Evolutionary conservation across 1,284 basidiomycete species (phyloP).

Genomic region (Trametes pubescens): DNA sequence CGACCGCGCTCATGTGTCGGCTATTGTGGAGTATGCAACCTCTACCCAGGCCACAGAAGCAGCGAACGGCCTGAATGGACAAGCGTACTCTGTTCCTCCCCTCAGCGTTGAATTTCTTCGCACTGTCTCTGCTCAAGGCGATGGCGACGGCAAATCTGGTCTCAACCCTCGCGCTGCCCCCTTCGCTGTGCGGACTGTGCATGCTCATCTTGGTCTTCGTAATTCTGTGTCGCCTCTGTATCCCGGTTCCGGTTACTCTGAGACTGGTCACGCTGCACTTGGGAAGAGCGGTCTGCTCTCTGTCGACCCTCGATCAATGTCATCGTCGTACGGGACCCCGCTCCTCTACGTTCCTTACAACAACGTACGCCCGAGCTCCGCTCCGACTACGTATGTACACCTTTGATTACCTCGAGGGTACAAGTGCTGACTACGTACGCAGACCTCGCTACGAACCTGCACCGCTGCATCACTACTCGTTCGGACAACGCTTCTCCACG

Average conservation of each 20-base stretch:
- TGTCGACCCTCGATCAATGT: slow-evolving; percentile 32
- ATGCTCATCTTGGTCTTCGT: slow-evolving; percentile 23
- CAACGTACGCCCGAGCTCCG: slow-evolving; percentile 39
- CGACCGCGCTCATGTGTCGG: slow-evolving; percentile 56
- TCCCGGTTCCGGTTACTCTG: slow-evolving; percentile 23
- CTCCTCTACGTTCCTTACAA: slow-evolving; percentile 36
- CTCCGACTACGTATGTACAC: slow-evolving; percentile 38
- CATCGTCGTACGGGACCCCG: slow-evolving; percentile 32
- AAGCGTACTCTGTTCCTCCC: slow-evolving; percentile 62
- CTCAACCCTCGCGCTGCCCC: slow-evolving; percentile 47
- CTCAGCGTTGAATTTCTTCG: slow-evolving; percentile 58
- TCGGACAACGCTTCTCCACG: slow-evolving; percentile 32
- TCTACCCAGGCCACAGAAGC: slow-evolving; percentile 66
- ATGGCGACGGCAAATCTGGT: slow-evolving; percentile 36
- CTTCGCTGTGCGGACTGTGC: slow-evolving; percentile 35
- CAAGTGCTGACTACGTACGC: background rate
- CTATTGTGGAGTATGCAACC: slow-evolving; percentile 67
- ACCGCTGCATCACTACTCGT: slow-evolving; percentile 27
- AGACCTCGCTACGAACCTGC: slow-evolving; percentile 31
- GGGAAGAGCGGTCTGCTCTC: slow-evolving; percentile 33
- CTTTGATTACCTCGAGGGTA: background rate
- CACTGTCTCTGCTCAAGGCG: slow-evolving; percentile 29
- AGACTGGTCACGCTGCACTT: slow-evolving; percentile 26
- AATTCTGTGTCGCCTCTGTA: slow-evolving; percentile 30
- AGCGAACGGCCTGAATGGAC: slow-evolving; percentile 62